phyloP scores from a whole-genome alignment of 306 rosid genomes.

The Dicorynia guianensis region DNA sequence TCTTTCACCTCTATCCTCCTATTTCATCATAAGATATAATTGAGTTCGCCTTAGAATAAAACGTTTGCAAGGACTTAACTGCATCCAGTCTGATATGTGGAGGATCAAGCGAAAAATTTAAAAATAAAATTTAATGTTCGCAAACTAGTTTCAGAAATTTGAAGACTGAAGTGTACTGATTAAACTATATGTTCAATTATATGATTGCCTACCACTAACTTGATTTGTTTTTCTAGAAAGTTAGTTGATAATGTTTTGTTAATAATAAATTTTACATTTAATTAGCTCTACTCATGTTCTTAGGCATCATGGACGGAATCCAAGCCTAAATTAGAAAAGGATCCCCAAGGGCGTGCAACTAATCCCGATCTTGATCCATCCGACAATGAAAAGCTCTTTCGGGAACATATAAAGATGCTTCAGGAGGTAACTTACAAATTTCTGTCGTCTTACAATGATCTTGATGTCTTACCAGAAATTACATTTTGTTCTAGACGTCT shows the following conservation, averaged over 20 bases:
- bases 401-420: conserved; percentile 91
- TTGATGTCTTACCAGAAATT: no score
- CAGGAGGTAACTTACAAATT: conserved; percentile 70
- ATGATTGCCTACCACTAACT: conserved; percentile 5
- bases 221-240: conserved; percentile 7
- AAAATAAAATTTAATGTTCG: background rate
- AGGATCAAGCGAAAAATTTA: background rate
- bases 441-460: background rate
- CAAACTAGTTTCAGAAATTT: conserved; percentile 1
- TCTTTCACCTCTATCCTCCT: conserved; percentile 3
- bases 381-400: conserved; percentile 86
- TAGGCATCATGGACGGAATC: conserved; percentile 97
- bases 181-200: background rate
- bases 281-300: conserved; percentile 29
- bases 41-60: background rate
- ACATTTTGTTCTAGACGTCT: background rate
- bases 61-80: conserved; percentile 15
- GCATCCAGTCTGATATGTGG: conserved; percentile 7
- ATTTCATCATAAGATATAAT: background rate
- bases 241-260: background rate
- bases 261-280: conserved; percentile 20
- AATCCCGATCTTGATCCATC: conserved; percentile 77
- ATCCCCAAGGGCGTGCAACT: conserved; percentile 87
- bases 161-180: conserved; percentile 10
- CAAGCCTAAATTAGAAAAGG: conserved; percentile 81